Evolutionary conservation across 768 basidiomycete species (phyloP).

Genomic region (Boletus reticulatus): DNA sequence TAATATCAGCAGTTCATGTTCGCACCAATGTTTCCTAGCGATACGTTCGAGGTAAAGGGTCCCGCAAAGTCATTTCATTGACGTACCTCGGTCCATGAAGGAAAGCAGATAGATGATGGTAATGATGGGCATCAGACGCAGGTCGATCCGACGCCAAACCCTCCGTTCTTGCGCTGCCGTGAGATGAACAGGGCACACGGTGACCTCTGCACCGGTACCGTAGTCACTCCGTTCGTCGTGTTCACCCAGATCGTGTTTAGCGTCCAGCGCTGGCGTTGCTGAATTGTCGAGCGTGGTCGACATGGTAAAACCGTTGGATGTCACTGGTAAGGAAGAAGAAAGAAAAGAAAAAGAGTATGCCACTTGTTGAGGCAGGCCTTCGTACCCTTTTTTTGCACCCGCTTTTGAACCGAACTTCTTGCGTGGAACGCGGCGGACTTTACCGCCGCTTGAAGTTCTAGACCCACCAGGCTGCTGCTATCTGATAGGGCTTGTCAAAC

Average conservation of each 20-base stretch:
- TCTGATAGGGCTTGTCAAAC: too few species aligned
- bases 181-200: not conserved
- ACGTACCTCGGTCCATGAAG: conserved; percentile 3
- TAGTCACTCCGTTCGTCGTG: not conserved
- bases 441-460: too few species aligned
- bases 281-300: not conserved
- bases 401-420: too few species aligned
- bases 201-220: not conserved
- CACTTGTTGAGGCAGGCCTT: too few species aligned
- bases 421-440: too few species aligned
- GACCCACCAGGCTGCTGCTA: too few species aligned
- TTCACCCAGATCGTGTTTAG: not conserved
- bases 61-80: too few species aligned
- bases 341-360: too few species aligned
- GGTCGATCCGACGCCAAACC: not conserved
- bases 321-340: too few species aligned
- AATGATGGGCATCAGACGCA: conserved; percentile 2
- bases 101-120: conserved; percentile 1
- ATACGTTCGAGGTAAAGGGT: not conserved
- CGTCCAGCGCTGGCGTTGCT: not conserved
- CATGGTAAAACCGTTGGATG: too few species aligned
- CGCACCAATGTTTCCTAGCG: conserved; percentile 5
- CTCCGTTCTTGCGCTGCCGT: not conserved
- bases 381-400: too few species aligned
- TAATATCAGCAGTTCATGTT: not conserved